A percentile compares a stretch with the other conserved stretches of the same genome.
Evolutionary conservation across 352 stramenopile genomes (phyloP).

Genomic region (Globisporangium splendens): DNA sequence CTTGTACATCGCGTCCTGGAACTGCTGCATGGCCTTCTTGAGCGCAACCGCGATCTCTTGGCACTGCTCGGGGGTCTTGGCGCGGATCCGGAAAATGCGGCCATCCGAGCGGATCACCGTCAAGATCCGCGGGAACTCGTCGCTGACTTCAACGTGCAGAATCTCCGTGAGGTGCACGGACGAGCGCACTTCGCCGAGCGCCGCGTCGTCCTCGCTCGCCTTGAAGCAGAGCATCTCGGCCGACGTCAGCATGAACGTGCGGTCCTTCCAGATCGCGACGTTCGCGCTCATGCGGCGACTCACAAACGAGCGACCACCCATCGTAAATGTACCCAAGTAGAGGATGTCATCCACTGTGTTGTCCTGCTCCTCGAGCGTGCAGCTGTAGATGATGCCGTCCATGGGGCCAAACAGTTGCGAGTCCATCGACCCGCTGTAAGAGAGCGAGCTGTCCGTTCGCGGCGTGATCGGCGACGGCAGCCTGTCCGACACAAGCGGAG

Average conservation of each 20-base stretch:
- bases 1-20: conserved; percentile 69
- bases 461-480: conserved; percentile 9
- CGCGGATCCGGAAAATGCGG: conserved; percentile 66
- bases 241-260: conserved; percentile 72
- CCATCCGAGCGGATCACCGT: conserved; percentile 73
- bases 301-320: conserved; percentile 64
- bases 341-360: conserved; percentile 76
- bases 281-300: conserved; percentile 70
- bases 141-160: conserved; percentile 70
- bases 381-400: conserved; percentile 70
- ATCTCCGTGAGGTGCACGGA: conserved; percentile 77
- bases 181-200: conserved; percentile 62
- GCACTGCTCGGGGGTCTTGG: conserved; percentile 63
- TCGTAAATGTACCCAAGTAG: conserved; percentile 76
- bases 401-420: conserved; percentile 31
- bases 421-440: conserved; percentile 5
- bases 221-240: conserved; percentile 81
- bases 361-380: conserved; percentile 69
- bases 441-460: conserved; percentile 6
- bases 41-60: conserved; percentile 48
- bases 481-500: conserved; percentile 20
- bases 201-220: conserved; percentile 36
- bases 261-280: conserved; percentile 76
- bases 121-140: conserved; percentile 65
- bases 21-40: conserved; percentile 55